These are phyloP conservation scores for Salix caprea DNA, from an alignment of 345 rosid genomes.

Conservation along the genomic window DNA sequence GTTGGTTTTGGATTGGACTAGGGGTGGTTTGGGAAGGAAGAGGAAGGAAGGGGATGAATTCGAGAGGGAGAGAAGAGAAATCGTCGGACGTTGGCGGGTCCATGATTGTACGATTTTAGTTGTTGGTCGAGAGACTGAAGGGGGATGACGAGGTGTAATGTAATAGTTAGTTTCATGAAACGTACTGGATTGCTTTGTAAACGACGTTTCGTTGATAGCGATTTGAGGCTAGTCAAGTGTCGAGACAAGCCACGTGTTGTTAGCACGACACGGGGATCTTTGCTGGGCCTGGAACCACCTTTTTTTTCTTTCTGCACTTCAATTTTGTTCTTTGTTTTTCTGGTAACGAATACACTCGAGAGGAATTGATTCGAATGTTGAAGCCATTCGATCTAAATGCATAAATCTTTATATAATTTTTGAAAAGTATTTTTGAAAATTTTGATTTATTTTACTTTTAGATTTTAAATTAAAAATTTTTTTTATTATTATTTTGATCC, in stretches of 20 bases:
- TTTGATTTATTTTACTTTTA: no score
- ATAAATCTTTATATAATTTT: no score
- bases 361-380: no score
- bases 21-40: slow-evolving; percentile 19
- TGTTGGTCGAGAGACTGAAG: not conserved
- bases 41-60: slow-evolving; percentile 37
- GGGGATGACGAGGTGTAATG: not conserved
- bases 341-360: no score
- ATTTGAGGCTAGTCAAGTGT: no score
- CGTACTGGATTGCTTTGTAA: not conserved
- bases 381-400: no score
- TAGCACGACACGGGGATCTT: not conserved
- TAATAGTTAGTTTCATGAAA: not conserved
- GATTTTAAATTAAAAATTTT: no score
- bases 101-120: slow-evolving; percentile 26
- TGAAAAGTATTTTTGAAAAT: no score
- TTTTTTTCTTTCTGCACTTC: no score
- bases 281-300: not conserved
- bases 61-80: slow-evolving; percentile 40
- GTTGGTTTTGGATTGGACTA: slow-evolving; percentile 12
- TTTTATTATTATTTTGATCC: no score
- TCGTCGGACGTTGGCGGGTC: slow-evolving; percentile 37
- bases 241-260: not conserved
- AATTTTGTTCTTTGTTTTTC: no score
- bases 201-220: not conserved